Conservation (phyloP, 2,329 filamentous ascomycete genomes). For the Ophiostoma novo-ulmi region DNA sequence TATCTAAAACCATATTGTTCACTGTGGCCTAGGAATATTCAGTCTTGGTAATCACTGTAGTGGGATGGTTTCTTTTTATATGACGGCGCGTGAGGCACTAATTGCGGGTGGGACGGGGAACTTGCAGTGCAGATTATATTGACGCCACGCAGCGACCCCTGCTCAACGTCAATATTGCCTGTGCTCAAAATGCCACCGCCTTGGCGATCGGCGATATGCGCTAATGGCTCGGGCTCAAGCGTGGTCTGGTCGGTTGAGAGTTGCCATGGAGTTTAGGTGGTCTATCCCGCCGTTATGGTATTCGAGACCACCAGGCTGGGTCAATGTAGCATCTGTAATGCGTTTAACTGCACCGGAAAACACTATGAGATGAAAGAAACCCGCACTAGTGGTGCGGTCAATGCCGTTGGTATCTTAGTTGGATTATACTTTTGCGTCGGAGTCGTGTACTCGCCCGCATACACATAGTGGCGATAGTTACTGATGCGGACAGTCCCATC, state of each 20-base stretch:
- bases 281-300: neutral
- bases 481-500: neutral
- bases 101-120: conserved; percentile 2
- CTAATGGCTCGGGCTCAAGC: neutral
- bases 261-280: neutral
- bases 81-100: neutral
- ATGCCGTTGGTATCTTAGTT: neutral
- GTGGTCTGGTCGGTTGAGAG: neutral
- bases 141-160: neutral
- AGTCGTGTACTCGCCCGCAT: neutral
- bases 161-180: neutral
- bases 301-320: neutral
- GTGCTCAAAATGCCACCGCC: neutral
- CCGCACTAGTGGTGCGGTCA: neutral
- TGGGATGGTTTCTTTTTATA: neutral
- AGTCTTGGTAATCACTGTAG: neutral
- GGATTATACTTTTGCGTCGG: neutral
- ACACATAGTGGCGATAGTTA: neutral
- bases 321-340: neutral
- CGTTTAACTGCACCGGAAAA: neutral
- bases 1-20: neutral
- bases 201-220: conserved; percentile 4
- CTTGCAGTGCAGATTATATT: neutral
- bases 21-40: neutral
- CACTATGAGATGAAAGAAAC: neutral